Conservation (phyloP, 495 filamentous ascomycete genomes). For the Penicillium maclennaniae region DNA sequence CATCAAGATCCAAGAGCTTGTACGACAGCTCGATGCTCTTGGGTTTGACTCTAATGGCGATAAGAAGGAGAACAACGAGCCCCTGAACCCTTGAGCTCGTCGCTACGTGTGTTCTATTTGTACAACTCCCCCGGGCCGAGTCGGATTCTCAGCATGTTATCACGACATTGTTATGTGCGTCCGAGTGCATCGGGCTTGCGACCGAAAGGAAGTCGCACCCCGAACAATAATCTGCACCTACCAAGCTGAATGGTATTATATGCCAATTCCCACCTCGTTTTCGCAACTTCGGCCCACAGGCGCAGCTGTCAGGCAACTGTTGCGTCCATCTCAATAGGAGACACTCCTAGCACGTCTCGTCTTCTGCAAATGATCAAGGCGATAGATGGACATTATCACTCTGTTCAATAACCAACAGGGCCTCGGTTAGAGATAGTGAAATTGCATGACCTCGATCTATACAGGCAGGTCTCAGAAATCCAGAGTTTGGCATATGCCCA, state of each 20-base stretch:
- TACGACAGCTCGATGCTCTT: slow-evolving; percentile 79
- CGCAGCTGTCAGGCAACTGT: not conserved
- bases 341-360: not conserved
- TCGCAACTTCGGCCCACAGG: not conserved
- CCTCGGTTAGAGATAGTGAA: not conserved
- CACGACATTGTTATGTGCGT: not conserved
- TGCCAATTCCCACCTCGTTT: not conserved
- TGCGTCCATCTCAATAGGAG: not conserved
- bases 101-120: not conserved
- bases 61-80: slow-evolving; percentile 31
- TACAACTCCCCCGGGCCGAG: not conserved
- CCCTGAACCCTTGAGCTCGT: slow-evolving; percentile 12
- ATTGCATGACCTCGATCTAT: not conserved
- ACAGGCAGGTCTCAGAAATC: not conserved
- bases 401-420: not conserved
- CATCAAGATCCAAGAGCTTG: slow-evolving; percentile 90
- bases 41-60: slow-evolving; percentile 73
- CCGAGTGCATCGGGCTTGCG: not conserved
- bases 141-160: not conserved
- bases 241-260: not conserved
- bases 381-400: not conserved
- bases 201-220: not conserved
- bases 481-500: not conserved
- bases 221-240: not conserved
- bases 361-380: not conserved